Conservation (phyloP, 176 grass and related monocot species). For the Aegilops umbellulata region DNA sequence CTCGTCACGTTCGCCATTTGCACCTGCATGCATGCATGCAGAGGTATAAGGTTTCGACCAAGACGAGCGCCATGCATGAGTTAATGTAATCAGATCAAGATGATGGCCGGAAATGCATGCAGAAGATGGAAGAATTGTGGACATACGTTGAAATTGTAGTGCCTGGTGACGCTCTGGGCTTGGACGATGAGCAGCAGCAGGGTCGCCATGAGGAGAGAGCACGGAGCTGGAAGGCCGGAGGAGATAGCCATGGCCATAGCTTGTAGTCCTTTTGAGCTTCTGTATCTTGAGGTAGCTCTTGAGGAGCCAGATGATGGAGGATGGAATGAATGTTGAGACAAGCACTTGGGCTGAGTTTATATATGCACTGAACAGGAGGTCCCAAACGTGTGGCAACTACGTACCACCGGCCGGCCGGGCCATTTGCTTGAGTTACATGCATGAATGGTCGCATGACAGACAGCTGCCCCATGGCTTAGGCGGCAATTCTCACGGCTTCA, state of each 20-base stretch:
- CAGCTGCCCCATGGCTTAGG: slow-evolving; percentile 22
- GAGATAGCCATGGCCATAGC: slow-evolving; percentile 23
- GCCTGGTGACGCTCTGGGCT: slow-evolving; percentile 47
- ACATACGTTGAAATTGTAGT: slow-evolving; percentile 69
- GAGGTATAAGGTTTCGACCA: too few relatives aligned
- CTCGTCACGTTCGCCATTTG: slow-evolving; percentile 65
- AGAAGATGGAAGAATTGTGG: too few relatives aligned
- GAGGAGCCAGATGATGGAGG: neutral
- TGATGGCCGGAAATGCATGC: too few relatives aligned
- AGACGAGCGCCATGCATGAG: too few relatives aligned
- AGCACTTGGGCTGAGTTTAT: neutral
- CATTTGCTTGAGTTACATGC: slow-evolving; percentile 20
- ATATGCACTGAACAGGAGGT: slow-evolving; percentile 14
- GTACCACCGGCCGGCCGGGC: slow-evolving; percentile 20
- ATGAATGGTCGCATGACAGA: neutral
- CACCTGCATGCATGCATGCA: slow-evolving; percentile 38
- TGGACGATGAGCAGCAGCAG: slow-evolving; percentile 28
- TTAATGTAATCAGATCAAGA: too few relatives aligned
- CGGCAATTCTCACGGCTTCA: neutral
- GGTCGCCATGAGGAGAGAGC: slow-evolving; percentile 35
- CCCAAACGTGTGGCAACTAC: slow-evolving; percentile 16
- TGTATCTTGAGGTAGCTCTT: neutral
- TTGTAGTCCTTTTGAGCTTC: neutral
- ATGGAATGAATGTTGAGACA: slow-evolving; percentile 6
- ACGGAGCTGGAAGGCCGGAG: slow-evolving; percentile 21